phyloP scores from a whole-genome alignment of 805 yeast species.

The Wickerhamomyces pijperi region DNA sequence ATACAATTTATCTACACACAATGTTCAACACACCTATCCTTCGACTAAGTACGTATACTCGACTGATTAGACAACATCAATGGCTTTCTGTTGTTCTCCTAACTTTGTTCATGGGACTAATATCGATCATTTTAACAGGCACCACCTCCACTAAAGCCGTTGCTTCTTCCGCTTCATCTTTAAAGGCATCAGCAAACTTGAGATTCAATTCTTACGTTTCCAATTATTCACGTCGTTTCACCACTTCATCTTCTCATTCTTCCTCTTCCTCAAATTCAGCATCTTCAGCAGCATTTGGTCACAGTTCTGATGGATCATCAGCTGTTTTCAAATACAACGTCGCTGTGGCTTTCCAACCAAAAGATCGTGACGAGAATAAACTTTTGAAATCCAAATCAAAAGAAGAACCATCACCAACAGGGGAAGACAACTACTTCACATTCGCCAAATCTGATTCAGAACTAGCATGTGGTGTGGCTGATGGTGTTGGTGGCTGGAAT shows the following conservation, averaged over 20 bases:
- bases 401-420: constrained; percentile 46
- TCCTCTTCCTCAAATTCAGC: constrained; percentile 5
- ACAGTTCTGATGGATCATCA: constrained; percentile 7
- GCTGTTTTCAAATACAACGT: constrained; percentile 33
- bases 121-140: background rate
- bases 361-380: constrained; percentile 46
- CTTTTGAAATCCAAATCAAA: constrained; percentile 23
- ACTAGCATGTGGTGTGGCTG: constrained; percentile 72
- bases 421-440: constrained; percentile 67
- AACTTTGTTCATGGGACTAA: background rate
- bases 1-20: no score
- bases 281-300: background rate
- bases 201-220: background rate
- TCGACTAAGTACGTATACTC: background rate
- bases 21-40: no score
- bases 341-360: constrained; percentile 67
- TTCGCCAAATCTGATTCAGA: constrained; percentile 21
- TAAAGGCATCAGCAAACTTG: background rate
- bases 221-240: constrained; percentile 4
- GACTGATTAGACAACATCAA: background rate
- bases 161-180: no score
- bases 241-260: constrained; percentile 8
- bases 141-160: background rate
- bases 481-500: constrained; percentile 98
- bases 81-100: background rate